Evolutionary conservation across 106 monocot species (phyloP), one percentile per base, ranked within the genome.

Genomic region (Vanilla planifolia): DNA sequence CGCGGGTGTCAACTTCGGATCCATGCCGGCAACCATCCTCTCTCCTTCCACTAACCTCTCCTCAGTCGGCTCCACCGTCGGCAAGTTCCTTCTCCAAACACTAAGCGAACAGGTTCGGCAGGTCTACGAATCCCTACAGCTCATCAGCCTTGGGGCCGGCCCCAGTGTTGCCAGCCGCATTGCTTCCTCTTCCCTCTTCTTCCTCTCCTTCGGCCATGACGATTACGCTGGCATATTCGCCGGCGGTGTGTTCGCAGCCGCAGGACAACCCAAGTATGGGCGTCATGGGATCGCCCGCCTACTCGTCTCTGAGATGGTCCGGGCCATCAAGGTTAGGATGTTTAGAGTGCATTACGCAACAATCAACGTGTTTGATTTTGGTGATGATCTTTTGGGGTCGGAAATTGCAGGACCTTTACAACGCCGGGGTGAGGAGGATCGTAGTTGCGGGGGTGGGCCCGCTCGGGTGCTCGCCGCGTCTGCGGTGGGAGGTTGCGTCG

Each of bases 161-260:
- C 36, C 61, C n/a, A 15, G 11, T 4, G 43, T 19, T 9, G 76
- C 66, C 24, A 14, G 15, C 13, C 37, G 44, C 5, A 40, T 57
- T 14, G 42, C 41, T 5, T 48, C 66, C 19, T 19, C 60, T 22
- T 60, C 72, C 10, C 47, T 85, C 9, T 77, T 80, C 59, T 28
- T 76, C 43, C 23, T 85, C 16, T 85, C 85, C 16, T 85, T 85
- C 61, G 85, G 80, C 43, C 52, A 62, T 32, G 77, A 85, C 43
- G 85, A 76, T 35, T 79, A 76, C 60, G 26, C 60, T 42, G 61
- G 47, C 33, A 28, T 77, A n/a, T 48, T 85, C 47, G 8, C 24
- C 14, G 69, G 33, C 57, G 73, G 63, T 50, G 70, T 62, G 10
- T 46, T 73, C 33, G 67, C 27, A 1, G 58, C 28, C 55, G 64